Percentiles rank a stretch among this genome's conserved stretches.
These are phyloP conservation scores for Ophiostoma himal-ulmi DNA, from an alignment of 2,329 filamentous ascomycete species.

Conservation along the genomic window DNA sequence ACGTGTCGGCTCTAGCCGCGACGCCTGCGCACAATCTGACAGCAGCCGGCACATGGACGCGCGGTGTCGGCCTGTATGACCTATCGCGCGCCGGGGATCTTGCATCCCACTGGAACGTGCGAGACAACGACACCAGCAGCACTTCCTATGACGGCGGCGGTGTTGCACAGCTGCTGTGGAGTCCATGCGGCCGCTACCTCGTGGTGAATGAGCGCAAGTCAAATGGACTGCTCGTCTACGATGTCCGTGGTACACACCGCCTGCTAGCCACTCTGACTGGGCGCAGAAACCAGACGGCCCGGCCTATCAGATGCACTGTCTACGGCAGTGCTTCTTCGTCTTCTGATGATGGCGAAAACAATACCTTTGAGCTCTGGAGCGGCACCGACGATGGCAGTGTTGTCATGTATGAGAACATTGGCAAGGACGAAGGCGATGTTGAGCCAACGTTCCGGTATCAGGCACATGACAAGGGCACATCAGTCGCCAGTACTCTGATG, in stretches of 20 bases:
- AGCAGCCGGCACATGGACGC: slow-evolving; percentile 59
- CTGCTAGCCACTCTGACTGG: slow-evolving; percentile 51
- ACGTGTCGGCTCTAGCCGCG: slow-evolving; percentile 46
- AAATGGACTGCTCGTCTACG: slow-evolving; percentile 53
- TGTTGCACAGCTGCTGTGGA: slow-evolving; percentile 56
- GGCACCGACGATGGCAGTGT: slow-evolving; percentile 50
- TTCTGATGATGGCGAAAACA: slow-evolving; percentile 20
- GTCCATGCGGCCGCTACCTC: slow-evolving; percentile 57
- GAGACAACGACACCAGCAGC: slow-evolving; percentile 45
- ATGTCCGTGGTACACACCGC: slow-evolving; percentile 53
- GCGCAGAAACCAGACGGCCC: slow-evolving; percentile 47
- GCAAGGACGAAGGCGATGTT: slow-evolving; percentile 41
- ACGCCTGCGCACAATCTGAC: slow-evolving; percentile 39
- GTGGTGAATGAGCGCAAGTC: slow-evolving; percentile 56
- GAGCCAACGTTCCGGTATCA: slow-evolving; percentile 47
- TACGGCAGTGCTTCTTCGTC: slow-evolving; percentile 36
- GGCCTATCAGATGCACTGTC: slow-evolving; percentile 51
- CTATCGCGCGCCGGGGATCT: slow-evolving; percentile 48
- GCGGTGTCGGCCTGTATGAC: slow-evolving; percentile 59
- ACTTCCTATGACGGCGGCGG: slow-evolving; percentile 46
- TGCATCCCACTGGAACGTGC: slow-evolving; percentile 55
- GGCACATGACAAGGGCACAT: slow-evolving; percentile 39
- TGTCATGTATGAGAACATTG: slow-evolving; percentile 55
- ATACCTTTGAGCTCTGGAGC: slow-evolving; percentile 56
- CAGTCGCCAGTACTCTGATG: slow-evolving; percentile 44